Evolutionary conservation across 768 basidiomycete species (phyloP).

Genomic region (Termitomyces sp.): DNA sequence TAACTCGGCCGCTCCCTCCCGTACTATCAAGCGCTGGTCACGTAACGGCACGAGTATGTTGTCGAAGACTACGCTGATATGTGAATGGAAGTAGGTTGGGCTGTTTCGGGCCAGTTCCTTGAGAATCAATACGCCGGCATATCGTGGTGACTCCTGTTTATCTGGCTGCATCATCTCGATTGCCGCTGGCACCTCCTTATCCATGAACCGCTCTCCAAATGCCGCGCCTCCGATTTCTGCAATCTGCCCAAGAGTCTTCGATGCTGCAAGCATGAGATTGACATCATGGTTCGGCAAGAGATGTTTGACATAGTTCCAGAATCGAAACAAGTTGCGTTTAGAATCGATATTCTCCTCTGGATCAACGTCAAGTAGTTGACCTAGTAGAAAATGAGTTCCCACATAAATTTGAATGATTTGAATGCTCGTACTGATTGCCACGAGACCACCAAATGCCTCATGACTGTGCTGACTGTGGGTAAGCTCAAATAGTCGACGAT

Average conservation of each 20-base stretch:
- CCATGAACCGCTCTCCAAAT: conserved; percentile 88
- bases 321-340: conserved; percentile 75
- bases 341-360: conserved; percentile 81
- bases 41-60: conserved; percentile 89
- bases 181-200: conserved; percentile 81
- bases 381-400: conserved; percentile 27
- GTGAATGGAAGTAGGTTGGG: conserved; percentile 81
- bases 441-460: conserved; percentile 83
- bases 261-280: conserved; percentile 91
- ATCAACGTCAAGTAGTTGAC: conserved; percentile 73
- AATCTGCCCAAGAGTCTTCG: conserved; percentile 88
- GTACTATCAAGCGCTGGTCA: conserved; percentile 84
- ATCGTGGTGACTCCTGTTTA: conserved; percentile 79
- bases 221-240: conserved; percentile 78
- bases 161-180: conserved; percentile 78
- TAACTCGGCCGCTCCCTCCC: conserved; percentile 91
- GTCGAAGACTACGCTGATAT: conserved; percentile 85
- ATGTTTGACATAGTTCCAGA: conserved; percentile 91
- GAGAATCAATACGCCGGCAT: conserved; percentile 90
- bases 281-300: conserved; percentile 89
- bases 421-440: conserved; percentile 72
- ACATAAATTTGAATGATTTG: neutral
- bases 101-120: conserved; percentile 92
- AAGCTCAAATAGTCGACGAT: conserved; percentile 73
- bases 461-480: conserved; percentile 75